Base-by-base conservation (phyloP, 768 basidiomycete genomes). In the Panaeolus papilionaceus region DNA sequence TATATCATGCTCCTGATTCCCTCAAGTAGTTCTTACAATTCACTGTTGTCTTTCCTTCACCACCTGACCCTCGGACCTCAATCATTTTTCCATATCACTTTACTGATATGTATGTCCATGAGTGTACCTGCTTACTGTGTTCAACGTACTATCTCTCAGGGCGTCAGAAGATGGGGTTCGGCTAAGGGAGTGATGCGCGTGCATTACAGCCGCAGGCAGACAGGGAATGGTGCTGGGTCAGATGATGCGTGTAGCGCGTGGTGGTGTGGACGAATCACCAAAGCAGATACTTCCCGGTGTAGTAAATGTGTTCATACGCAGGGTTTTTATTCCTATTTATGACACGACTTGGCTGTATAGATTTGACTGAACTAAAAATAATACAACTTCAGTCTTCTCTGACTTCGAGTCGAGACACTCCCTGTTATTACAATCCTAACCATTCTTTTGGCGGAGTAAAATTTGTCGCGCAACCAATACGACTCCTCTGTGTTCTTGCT, bases 181-280 rank as follows among this genome's bases (percentile, higher is more conserved):
- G 54, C 16, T 58, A 58, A 37, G 12, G 14, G 16, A 37, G 28
- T 58, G 54, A 58, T 18, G 28, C 28, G 54, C 54, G 28, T 33
- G 28, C 54, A 28, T 28, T 58, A 12, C 33, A 37, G 12, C 12
- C 33, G 26, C 26, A 58, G 12, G 28, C 11, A 16, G 12, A 9
- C 26, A n/a, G 8, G 14, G 26, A 23, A 58, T 12, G 54, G 12
- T 33, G 54, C 14, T 16, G 54, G 54, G 54, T 58, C 54, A 58
- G 54, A 58, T 58, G 54, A 58, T 58, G 54, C 11, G 12, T 58
- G 54, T 58, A 58, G 54, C 54, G 54, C 54, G 28, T 58, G 54
- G 54, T 33, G 54, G 26, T 58, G 54, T 33, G 54, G 20, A 58
- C 8, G 54, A 58, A 28, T 33, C 20, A 8, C 12, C 47, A 49